These are phyloP conservation scores for Kodamaea laetipori DNA, from an alignment of 805 yeast species.

Conservation along the genomic window DNA sequence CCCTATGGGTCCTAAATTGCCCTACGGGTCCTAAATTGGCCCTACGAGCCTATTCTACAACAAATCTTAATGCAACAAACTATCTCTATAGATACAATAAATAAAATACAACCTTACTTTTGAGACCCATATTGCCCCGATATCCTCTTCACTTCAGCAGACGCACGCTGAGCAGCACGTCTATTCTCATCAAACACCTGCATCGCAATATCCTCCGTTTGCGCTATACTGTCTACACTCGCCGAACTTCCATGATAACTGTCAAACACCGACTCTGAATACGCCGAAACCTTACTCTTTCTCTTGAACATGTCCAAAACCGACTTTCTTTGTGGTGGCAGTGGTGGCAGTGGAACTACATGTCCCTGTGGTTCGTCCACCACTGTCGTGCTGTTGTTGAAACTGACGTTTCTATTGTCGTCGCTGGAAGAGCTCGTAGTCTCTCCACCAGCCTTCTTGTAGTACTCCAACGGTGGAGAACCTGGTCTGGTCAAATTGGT, in stretches of 20 bases:
- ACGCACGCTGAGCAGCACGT: slow-evolving; percentile 25
- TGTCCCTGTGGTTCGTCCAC: slow-evolving; percentile 10
- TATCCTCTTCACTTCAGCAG: slow-evolving; percentile 18
- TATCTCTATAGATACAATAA: background rate
- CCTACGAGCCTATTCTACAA: too few species aligned
- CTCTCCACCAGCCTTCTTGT: slow-evolving; percentile 4
- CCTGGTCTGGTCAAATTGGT: background rate
- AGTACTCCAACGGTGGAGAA: background rate
- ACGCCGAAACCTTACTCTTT: slow-evolving; percentile 20
- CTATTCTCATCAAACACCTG: slow-evolving; percentile 37
- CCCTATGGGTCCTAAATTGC: too few species aligned
- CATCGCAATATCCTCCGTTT: slow-evolving; percentile 56
- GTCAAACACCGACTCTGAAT: slow-evolving; percentile 37
- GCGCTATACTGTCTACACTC: slow-evolving; percentile 36
- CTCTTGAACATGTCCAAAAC: slow-evolving; percentile 37
- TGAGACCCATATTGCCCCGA: slow-evolving; percentile 5
- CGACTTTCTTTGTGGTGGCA: slow-evolving; percentile 33
- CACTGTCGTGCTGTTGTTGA: slow-evolving; percentile 9
- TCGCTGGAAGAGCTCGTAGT: slow-evolving; percentile 1
- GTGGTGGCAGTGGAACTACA: slow-evolving; percentile 8
- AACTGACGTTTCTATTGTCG: slow-evolving; percentile 2
- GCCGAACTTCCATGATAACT: slow-evolving; percentile 29
- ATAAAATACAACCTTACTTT: slow-evolving; percentile 6
- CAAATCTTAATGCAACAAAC: too few species aligned
- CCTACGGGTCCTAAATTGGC: too few species aligned